Percentiles rank a stretch among this genome's conserved stretches.
Evolutionary conservation across 306 rosid species (phyloP).

Genomic region (Mimosa pudica): DNA sequence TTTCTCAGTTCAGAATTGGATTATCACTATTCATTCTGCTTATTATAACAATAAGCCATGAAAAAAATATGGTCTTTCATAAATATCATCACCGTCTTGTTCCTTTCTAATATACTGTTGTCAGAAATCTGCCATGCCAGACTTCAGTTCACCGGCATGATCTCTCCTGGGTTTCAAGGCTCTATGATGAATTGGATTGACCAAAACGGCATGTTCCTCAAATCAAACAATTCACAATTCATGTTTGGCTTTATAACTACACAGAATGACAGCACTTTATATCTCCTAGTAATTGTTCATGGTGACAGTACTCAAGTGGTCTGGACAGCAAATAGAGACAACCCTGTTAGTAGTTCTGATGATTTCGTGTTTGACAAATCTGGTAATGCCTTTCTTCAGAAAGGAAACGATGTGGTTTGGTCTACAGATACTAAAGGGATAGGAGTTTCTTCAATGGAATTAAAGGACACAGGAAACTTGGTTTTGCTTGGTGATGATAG

Average conservation of each 20-base stretch:
- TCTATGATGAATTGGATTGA: conserved; percentile 76
- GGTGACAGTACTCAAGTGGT: conserved; percentile 32
- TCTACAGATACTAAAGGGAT: conserved; percentile 54
- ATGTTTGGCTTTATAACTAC: conserved; percentile 66
- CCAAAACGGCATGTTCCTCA: conserved; percentile 58
- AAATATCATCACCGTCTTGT: conserved; percentile 24
- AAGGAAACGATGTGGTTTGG: conserved; percentile 61
- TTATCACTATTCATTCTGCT: background rate
- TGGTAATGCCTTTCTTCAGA: conserved; percentile 57
- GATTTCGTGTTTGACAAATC: conserved; percentile 58
- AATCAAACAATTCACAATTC: conserved; percentile 50
- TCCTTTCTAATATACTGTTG: conserved; percentile 34
- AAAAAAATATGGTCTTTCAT: conserved; percentile 35
- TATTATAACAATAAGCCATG: conserved; percentile 42
- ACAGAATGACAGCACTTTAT: conserved; percentile 47
- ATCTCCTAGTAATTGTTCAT: conserved; percentile 58
- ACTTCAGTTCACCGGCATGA: conserved; percentile 43
- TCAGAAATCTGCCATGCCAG: conserved; percentile 49
- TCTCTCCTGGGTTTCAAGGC: conserved; percentile 47
- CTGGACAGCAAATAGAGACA: conserved; percentile 79
- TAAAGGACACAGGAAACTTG: conserved; percentile 76
- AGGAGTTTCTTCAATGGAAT: conserved; percentile 62
- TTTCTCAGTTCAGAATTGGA: background rate
- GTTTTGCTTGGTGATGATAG: conserved; percentile 54
- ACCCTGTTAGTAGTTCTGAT: conserved; percentile 72